phyloP scores from a whole-genome alignment of 306 rosid genomes.

The Glycine tomentella region DNA sequence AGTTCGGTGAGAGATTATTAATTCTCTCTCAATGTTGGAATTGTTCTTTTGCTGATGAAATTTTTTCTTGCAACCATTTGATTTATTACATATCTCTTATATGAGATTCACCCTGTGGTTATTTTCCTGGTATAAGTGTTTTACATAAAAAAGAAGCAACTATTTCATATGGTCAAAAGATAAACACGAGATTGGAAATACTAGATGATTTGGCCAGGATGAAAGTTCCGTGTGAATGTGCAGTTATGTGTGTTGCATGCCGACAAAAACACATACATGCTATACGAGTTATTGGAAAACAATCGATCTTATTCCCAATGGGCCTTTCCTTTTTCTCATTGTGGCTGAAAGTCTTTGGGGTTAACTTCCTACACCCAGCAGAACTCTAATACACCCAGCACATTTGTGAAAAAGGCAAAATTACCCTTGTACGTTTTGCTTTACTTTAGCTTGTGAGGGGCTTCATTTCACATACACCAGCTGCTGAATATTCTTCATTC shows the following conservation, averaged over 20 bases:
- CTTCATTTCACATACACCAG: too few species aligned
- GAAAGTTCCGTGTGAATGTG: not conserved
- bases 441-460: too few species aligned
- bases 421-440: too few species aligned
- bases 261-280: not conserved
- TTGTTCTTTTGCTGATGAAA: not conserved
- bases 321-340: not conserved
- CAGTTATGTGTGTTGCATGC: not conserved
- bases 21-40: constrained; percentile 18
- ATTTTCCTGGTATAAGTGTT: not conserved
- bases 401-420: too few species aligned
- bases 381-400: too few species aligned
- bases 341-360: not conserved
- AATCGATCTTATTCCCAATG: not conserved
- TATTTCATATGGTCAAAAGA: not conserved
- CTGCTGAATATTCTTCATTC: too few species aligned
- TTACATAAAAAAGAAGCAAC: not conserved
- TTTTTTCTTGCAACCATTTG: not conserved
- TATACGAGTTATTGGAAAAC: not conserved
- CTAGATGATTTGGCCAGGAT: not conserved
- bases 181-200: not conserved
- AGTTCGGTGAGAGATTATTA: constrained; percentile 10
- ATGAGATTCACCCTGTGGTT: not conserved
- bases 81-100: not conserved
- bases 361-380: too few species aligned